Evolutionary conservation across 768 basidiomycete species (phyloP), one percentile per base, ranked within the genome.

Genomic region (Boletus subparvulus): DNA sequence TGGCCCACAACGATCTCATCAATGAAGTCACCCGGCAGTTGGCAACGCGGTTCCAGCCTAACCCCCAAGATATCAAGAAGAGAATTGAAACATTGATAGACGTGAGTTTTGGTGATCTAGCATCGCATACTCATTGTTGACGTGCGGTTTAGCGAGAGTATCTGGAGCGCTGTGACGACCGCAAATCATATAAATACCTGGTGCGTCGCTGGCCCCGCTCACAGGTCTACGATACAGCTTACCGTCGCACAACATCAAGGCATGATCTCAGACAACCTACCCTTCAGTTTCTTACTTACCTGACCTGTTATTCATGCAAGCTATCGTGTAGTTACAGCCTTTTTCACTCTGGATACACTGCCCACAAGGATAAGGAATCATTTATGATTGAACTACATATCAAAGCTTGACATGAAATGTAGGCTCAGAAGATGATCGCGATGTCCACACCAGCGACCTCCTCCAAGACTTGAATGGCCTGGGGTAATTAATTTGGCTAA

Each of bases 81-180:
- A 81, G 93, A 46, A 90, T 99, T 52, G 97, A 98, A 69, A 84
- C 82, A 30, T 73, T 99, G 56, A 98, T 99, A 50, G 97, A 98
- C 75, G 94, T 94, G 55, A 60, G 83, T 73, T 16, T 3, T 48
- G 32, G 35, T 28, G 11, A 51, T 46, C 44, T 7, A 48, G 40
- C 37, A 35, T 26, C 9, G 19, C 21, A 44, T 26, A 50, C 44
- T 32, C 17, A 2, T 33, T 9, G 44, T 56, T 61, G 32, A 56
- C 35, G 12, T 17, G 33, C 42, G 24, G 24, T 28, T 19, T 61
- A 98, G 93, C 84, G 92, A 71, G 97, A 99, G 60, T 99, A 98
- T 74, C 74, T 99, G 60, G 94, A 97, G 65, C 82, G 97, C 32
- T 88, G 88, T 65, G 87, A 87, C 39, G 89, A 94, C 66, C 85